Conservation (phyloP, 495 filamentous ascomycete species). For the Parmelia sp. region DNA sequence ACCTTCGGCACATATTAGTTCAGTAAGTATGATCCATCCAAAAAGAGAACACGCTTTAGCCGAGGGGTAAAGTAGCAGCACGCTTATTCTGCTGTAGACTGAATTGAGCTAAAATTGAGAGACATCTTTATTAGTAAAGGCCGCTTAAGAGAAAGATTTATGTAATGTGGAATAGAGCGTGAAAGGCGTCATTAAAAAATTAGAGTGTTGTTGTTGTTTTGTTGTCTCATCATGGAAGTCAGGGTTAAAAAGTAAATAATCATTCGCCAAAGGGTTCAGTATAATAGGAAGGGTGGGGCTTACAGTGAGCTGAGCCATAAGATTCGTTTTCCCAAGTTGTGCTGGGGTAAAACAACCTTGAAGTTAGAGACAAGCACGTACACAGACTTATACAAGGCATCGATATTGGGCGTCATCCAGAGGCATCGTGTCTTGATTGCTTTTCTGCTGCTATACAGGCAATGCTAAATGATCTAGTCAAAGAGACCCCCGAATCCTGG, state of each 20-base stretch:
- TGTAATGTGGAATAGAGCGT: neutral
- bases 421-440: neutral
- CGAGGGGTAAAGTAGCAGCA: neutral
- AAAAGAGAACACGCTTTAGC: neutral
- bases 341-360: neutral
- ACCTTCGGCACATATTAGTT: neutral
- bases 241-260: constrained; percentile 56
- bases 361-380: neutral
- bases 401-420: no score
- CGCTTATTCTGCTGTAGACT: neutral
- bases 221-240: constrained; percentile 48
- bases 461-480: constrained; percentile 40
- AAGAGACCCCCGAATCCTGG: constrained; percentile 53
- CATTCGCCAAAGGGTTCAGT: constrained; percentile 37
- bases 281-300: constrained; percentile 6
- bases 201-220: constrained; percentile 57
- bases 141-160: neutral
- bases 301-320: constrained; percentile 2
- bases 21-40: neutral
- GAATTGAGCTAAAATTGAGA: neutral
- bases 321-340: neutral
- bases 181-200: constrained; percentile 54
- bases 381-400: neutral
- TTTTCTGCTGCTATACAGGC: neutral
- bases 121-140: constrained; percentile 1